Evolutionary conservation across 306 rosid species (phyloP).

Genomic region (Rubus parviflorus): DNA sequence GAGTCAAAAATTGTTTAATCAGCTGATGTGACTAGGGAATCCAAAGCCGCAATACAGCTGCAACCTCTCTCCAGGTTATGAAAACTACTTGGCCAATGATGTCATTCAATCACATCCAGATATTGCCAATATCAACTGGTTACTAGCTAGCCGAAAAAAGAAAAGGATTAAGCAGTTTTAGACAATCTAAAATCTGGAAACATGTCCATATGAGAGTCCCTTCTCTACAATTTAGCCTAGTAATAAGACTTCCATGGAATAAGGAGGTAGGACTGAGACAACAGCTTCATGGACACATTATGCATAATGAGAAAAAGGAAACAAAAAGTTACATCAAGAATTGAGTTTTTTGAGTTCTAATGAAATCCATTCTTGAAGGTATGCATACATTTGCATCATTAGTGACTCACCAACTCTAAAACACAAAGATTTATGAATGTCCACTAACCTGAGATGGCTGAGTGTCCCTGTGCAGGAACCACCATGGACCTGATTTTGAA

Average conservation of each 20-base stretch:
- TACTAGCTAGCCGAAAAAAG: constrained; percentile 20
- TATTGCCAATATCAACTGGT: constrained; percentile 18
- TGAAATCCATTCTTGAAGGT: background rate
- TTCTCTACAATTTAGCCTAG: background rate
- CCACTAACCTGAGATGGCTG: constrained; percentile 49
- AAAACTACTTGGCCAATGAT: background rate
- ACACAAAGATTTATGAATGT: constrained; percentile 10
- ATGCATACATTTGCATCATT: background rate
- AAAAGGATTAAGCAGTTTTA: constrained; percentile 1
- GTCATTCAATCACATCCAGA: constrained; percentile 16
- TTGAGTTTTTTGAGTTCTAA: too few species aligned
- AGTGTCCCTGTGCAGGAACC: constrained; percentile 72
- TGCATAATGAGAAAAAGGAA: background rate
- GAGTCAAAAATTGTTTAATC: background rate
- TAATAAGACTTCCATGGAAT: background rate
- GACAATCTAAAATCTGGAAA: background rate
- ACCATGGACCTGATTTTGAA: constrained; percentile 89
- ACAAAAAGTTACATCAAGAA: background rate
- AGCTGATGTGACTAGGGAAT: background rate
- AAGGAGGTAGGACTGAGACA: background rate
- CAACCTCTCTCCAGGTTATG: constrained; percentile 5
- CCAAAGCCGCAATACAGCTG: background rate
- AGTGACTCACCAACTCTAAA: background rate
- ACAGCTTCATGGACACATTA: background rate
- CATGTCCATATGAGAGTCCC: background rate